Base-by-base conservation (phyloP, 257 asterid genomes). In the Ophiorrhiza pumila region DNA sequence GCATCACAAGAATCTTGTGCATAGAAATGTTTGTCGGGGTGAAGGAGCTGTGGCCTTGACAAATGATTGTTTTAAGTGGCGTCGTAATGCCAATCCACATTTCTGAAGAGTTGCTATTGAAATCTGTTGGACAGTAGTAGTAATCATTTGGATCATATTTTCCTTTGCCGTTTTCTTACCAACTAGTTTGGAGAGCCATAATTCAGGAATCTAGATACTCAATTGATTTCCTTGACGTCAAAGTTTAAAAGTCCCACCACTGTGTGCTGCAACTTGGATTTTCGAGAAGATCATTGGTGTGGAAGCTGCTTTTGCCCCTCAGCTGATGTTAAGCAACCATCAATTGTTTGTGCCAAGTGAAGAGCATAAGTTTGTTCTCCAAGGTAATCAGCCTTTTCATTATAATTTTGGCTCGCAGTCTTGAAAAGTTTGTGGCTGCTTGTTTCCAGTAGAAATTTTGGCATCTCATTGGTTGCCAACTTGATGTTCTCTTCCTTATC, bases 281-380 rank as follows among this genome's bases (percentile, higher is more conserved):
- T 58, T 86, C 80, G 52, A 89, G 75, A 81, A 87, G 82, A 14
- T 83, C 63, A 41, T 79, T 78, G 41, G 86, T 69, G 63, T 81
- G 85, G 42, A 87, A 83, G 79, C 80, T 83, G 84, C 83, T 75
- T 29, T 80, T 76, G 3, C 80, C 83, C 83, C 42, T 83, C 89
- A 4, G 83, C 80, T 1, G 83, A 81, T 15, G 87, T 70, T 32
- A 83, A 77, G 75, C 76, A 76, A 32, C 80, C 87, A 41, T 80
- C 84, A 32, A 65, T 84, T 57, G 81, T 43, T 71, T 73, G 81
- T 27, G 78, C 81, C 78, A 80, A 71, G 61, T 85, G 57, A 41
- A 74, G 52, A 71, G 47, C 60, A 71, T 69, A 80, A 17, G 66
- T 52, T 74, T 84, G 83, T 70, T 71, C 62, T 42, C 78, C 86